A percentile compares a stretch with the other conserved stretches of the same genome.
These are phyloP conservation scores for Ananas comosus DNA, from an alignment of 176 grass and related monocot genomes.

Conservation along the genomic window DNA sequence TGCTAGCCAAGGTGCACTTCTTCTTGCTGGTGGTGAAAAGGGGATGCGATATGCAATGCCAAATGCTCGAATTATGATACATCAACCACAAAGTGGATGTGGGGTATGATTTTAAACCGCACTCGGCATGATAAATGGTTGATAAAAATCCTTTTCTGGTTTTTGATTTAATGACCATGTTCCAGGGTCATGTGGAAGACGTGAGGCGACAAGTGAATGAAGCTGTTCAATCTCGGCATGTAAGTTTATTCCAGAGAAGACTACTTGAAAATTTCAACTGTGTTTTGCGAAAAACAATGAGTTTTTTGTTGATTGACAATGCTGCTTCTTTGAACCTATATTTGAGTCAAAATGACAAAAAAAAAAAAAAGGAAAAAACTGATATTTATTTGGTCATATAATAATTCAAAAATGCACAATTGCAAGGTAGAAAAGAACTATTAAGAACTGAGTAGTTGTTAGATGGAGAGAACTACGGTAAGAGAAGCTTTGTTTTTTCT, in stretches of 20 bases:
- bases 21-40: conserved; percentile 92
- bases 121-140: neutral
- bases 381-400: too few relatives aligned
- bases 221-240: conserved; percentile 68
- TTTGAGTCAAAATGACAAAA: too few relatives aligned
- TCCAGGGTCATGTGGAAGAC: conserved; percentile 65
- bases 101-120: conserved; percentile 41
- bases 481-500: conserved; percentile 1
- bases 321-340: neutral
- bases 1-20: conserved; percentile 76
- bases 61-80: conserved; percentile 94
- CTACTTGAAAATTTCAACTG: conserved; percentile 2
- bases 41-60: conserved; percentile 98
- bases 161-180: conserved; percentile 8
- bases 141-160: conserved; percentile 11
- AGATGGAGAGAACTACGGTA: neutral
- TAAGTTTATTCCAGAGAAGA: conserved; percentile 19
- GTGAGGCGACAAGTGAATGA: conserved; percentile 64
- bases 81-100: conserved; percentile 86
- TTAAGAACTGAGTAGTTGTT: too few relatives aligned
- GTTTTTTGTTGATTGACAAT: neutral
- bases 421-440: too few relatives aligned
- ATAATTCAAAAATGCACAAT: too few relatives aligned
- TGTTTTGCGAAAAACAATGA: neutral
- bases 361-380: too few relatives aligned